These are phyloP conservation scores for Taiozyma sp. DNA, from an alignment of 1,139 yeast species.

Conservation along the genomic window DNA sequence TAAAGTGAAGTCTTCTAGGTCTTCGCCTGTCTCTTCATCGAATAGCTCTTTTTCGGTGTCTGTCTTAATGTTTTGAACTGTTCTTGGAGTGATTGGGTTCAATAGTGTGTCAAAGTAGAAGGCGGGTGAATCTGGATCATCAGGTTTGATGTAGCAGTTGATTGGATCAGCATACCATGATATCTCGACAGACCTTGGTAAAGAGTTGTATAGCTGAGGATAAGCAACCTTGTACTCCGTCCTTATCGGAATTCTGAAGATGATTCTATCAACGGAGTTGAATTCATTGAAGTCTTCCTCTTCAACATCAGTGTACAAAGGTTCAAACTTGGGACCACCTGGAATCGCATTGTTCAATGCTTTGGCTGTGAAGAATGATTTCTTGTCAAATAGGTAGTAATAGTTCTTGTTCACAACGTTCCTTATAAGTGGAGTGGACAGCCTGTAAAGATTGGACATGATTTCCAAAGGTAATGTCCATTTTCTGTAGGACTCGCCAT, in stretches of 20 bases:
- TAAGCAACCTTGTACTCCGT: slow-evolving; percentile 85
- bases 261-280: slow-evolving; percentile 81
- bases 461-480: slow-evolving; percentile 66
- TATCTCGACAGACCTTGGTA: slow-evolving; percentile 60
- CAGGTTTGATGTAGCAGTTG: slow-evolving; percentile 40
- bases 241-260: slow-evolving; percentile 69
- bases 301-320: slow-evolving; percentile 65
- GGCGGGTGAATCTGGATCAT: slow-evolving; percentile 50
- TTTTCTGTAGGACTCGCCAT: slow-evolving; percentile 71
- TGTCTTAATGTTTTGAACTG: slow-evolving; percentile 20
- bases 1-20: slow-evolving; percentile 32
- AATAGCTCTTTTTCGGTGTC: slow-evolving; percentile 21
- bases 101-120: slow-evolving; percentile 51
- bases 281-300: slow-evolving; percentile 84
- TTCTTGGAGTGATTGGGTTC: slow-evolving; percentile 51
- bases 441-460: slow-evolving; percentile 61
- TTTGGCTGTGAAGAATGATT: slow-evolving; percentile 84
- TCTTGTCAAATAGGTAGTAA: slow-evolving; percentile 66
- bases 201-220: slow-evolving; percentile 80
- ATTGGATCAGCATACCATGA: slow-evolving; percentile 63
- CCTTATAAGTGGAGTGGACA: slow-evolving; percentile 67
- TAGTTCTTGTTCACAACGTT: slow-evolving; percentile 48
- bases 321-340: slow-evolving; percentile 96
- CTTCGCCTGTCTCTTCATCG: slow-evolving; percentile 28
- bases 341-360: slow-evolving; percentile 84